phyloP scores from a whole-genome alignment of 495 filamentous ascomycete genomes.

The Tuber melanosporum region DNA sequence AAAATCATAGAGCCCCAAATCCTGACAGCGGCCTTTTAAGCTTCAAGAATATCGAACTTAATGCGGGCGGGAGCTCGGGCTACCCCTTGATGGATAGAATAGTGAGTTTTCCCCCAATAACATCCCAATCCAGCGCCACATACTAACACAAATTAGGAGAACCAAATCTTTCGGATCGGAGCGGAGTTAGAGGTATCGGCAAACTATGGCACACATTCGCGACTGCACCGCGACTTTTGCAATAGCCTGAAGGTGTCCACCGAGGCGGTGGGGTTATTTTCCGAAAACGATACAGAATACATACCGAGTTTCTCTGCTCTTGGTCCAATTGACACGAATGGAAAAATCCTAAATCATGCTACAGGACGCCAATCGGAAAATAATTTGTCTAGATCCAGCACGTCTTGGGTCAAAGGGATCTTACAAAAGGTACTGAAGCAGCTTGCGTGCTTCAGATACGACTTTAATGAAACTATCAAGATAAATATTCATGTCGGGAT shows the following conservation, averaged over 20 bases:
- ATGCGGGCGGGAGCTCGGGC: background rate
- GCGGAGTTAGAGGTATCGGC: background rate
- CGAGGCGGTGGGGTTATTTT: background rate
- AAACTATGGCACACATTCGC: background rate
- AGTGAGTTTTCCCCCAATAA: background rate
- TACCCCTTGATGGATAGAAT: background rate
- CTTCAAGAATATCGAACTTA: background rate
- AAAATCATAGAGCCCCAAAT: background rate
- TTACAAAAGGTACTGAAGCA: background rate
- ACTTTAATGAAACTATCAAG: background rate
- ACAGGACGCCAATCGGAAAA: background rate
- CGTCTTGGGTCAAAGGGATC: background rate
- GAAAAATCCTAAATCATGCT: background rate
- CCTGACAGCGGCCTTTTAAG: background rate
- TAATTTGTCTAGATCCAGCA: background rate
- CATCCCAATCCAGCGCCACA: background rate
- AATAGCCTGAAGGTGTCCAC: background rate
- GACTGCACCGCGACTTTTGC: background rate
- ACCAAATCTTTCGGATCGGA: background rate
- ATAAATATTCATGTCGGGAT: background rate
- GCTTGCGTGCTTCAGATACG: background rate
- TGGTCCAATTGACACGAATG: background rate
- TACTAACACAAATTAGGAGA: background rate
- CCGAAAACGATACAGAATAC: background rate
- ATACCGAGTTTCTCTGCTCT: background rate